Evolutionary conservation across 2,329 filamentous ascomycete genomes (phyloP), one percentile per base, ranked within the genome.

Genomic region (Purpureocillium lavendulum): DNA sequence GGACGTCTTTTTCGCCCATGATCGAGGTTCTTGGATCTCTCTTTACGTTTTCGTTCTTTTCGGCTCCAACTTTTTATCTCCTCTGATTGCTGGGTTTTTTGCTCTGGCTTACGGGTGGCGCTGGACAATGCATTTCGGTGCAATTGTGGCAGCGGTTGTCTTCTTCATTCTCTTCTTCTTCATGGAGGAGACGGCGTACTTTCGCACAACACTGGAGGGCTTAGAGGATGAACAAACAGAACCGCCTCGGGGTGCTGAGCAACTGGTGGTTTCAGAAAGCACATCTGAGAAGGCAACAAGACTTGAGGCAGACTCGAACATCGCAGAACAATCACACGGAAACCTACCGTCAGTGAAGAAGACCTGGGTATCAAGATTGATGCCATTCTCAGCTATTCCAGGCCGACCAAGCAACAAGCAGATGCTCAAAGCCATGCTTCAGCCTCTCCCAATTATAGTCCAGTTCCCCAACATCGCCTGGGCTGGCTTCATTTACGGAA

Each of bases 141-240:
- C 74, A 4, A 77, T 80, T 18, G 65, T 79, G 45, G 54, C 59
- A 3, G 71, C 57, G 1, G 54, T 69, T 2, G 62, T 58, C 9
- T 69, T 72, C 30, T 48, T 78, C 14, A 64, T 75, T 45, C 55
- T 72, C 2, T 77, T 76, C 57, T 71, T 26, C 21, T 26, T 26
- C 21, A 26, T 77, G 62, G 76, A 80, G 53, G 76, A 80, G 53
- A 77, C 75, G 4, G 78, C 73, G 50, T 77, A 70, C 50, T 54
- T 61, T 36, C 65, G 69, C 10, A 40, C 51, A 5, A 60, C 58
- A 6, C 39, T 57, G 36, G 58, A 60, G 34, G 60, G 53, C 15
- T 29, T 40, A 34, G 24, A 36, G 35, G 17, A 34, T 6, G 10
- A 10, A 6, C 21, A 10, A 10, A 5, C 6, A 6, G 21, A 10